phyloP scores from a whole-genome alignment of 2,329 filamentous ascomycete genomes.

The Fusarium humuli region DNA sequence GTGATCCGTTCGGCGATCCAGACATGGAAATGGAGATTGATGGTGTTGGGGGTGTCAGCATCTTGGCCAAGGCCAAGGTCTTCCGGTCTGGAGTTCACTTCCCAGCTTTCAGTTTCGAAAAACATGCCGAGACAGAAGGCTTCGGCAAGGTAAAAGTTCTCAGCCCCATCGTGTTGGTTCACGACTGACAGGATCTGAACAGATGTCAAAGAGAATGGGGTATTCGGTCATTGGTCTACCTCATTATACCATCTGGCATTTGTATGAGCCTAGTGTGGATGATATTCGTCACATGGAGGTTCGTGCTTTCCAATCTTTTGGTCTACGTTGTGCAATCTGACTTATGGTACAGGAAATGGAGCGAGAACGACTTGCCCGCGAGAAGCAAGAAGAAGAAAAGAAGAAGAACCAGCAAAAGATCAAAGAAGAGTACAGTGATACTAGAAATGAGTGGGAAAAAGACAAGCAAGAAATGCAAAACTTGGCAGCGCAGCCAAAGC shows the following conservation, averaged over 20 bases:
- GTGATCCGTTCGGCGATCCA: conserved; percentile 95
- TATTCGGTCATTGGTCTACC: conserved; percentile 95
- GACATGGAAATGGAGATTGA: conserved; percentile 99
- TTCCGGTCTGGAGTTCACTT: conserved; percentile 97
- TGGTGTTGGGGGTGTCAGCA: conserved; percentile 96
- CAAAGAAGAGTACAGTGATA: conserved; percentile 82
- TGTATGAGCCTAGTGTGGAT: conserved; percentile 98
- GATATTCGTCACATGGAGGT: conserved; percentile 97
- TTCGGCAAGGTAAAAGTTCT: conserved; percentile 85
- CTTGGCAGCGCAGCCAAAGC: conserved; percentile 55
- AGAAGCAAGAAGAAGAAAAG: conserved; percentile 75
- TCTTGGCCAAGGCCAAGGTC: conserved; percentile 93
- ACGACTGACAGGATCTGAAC: conserved; percentile 26
- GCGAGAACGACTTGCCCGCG: conserved; percentile 80
- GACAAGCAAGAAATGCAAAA: conserved; percentile 85
- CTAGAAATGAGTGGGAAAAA: conserved; percentile 86
- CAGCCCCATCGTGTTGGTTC: not conserved
- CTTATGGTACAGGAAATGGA: conserved; percentile 81
- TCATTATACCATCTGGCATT: conserved; percentile 99
- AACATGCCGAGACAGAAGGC: conserved; percentile 97
- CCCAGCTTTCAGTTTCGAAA: conserved; percentile 97
- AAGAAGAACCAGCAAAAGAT: conserved; percentile 79
- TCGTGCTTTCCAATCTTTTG: conserved; percentile 37
- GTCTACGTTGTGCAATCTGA: conserved; percentile 8
- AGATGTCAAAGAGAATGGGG: conserved; percentile 98